Percentiles rank a stretch among this genome's conserved stretches.
phyloP scores from a whole-genome alignment of 2,329 filamentous ascomycete genomes.

The Tolypocladium guangdongense region DNA sequence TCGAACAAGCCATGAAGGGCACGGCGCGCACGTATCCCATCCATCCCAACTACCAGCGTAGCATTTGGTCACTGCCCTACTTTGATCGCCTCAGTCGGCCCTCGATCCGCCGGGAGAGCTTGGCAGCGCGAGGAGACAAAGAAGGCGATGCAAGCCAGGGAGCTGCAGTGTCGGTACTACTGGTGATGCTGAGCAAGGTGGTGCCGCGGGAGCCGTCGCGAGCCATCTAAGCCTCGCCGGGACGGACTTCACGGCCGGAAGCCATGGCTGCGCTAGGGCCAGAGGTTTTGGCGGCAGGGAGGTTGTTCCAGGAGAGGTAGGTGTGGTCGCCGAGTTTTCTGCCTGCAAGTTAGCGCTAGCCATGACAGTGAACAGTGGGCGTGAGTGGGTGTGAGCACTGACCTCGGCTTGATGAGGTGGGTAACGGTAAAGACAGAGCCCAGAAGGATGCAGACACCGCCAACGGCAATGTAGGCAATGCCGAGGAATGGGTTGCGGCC shows the following conservation, averaged over 20 bases:
- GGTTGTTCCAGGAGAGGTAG: constrained; percentile 88
- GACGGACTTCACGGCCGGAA: constrained; percentile 45
- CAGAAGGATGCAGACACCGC: constrained; percentile 82
- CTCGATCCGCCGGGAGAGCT: background rate
- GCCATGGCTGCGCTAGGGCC: constrained; percentile 33
- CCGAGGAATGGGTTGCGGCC: constrained; percentile 93
- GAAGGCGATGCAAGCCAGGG: background rate
- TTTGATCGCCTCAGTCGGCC: background rate
- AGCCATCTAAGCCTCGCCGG: constrained; percentile 29
- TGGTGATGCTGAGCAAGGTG: constrained; percentile 4
- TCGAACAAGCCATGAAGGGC: background rate
- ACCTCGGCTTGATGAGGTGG: constrained; percentile 86
- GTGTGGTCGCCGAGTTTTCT: constrained; percentile 98
- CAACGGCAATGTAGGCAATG: constrained; percentile 91
- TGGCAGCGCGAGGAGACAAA: background rate
- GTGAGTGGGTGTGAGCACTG: constrained; percentile 18
- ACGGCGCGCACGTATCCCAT: background rate
- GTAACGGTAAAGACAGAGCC: constrained; percentile 82
- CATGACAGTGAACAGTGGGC: constrained; percentile 3
- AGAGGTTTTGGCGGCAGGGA: constrained; percentile 30
- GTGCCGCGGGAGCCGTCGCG: constrained; percentile 14
- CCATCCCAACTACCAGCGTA: background rate
- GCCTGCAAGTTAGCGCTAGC: constrained; percentile 1
- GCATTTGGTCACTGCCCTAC: background rate
- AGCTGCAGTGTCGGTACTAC: background rate